These are phyloP conservation scores for Populus hybrid DNA, from an alignment of 441 rosid genomes.

Conservation along the genomic window DNA sequence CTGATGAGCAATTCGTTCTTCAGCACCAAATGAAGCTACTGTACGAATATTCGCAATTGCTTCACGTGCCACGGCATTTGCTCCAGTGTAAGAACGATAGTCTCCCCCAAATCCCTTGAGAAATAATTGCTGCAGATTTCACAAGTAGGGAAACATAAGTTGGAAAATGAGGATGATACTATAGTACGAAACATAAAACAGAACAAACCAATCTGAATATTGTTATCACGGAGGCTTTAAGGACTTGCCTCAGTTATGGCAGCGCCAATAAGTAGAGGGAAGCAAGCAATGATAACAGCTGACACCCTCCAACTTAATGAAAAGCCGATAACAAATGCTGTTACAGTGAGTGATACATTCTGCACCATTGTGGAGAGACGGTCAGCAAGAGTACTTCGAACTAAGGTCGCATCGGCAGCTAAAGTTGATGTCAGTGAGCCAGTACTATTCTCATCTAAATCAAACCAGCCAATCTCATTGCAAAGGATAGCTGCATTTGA, in stretches of 20 bases:
- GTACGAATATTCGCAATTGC: constrained; percentile 74
- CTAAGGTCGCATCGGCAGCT: constrained; percentile 80
- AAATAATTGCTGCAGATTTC: constrained; percentile 65
- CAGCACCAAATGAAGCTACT: constrained; percentile 76
- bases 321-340: constrained; percentile 74
- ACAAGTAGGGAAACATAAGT: neutral
- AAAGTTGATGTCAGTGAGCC: constrained; percentile 64
- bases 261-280: constrained; percentile 76
- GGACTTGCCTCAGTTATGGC: constrained; percentile 64
- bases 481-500: constrained; percentile 61
- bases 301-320: constrained; percentile 74
- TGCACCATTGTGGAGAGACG: constrained; percentile 77
- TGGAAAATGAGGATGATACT: neutral
- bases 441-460: constrained; percentile 66
- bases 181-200: neutral
- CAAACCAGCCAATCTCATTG: constrained; percentile 84
- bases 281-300: constrained; percentile 66
- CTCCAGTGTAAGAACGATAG: constrained; percentile 59
- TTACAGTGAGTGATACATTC: constrained; percentile 63
- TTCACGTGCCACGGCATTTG: constrained; percentile 75
- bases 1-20: constrained; percentile 48
- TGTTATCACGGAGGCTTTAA: neutral
- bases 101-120: constrained; percentile 90
- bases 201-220: neutral
- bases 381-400: constrained; percentile 78